These are phyloP conservation scores for Linanthus parryae DNA, from an alignment of 148 eudicot genomes.

Conservation along the genomic window DNA sequence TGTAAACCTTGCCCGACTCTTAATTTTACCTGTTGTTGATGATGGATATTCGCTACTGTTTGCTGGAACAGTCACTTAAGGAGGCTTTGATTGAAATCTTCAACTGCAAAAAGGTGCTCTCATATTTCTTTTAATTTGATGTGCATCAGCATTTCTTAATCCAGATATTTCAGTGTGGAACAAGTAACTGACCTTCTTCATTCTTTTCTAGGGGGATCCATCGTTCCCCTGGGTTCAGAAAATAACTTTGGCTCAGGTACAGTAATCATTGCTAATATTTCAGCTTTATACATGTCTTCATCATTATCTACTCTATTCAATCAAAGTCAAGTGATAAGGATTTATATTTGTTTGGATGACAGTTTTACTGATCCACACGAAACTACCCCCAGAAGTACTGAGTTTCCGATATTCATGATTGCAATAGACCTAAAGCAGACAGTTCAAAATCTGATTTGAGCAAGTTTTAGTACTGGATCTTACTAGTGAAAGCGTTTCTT, in stretches of 20 bases:
- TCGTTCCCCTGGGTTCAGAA: slow-evolving; percentile 23
- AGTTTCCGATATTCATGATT: too few species aligned
- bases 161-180: too few species aligned
- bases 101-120: slow-evolving; percentile 31
- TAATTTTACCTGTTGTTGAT: slow-evolving; percentile 1
- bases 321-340: too few species aligned
- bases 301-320: background rate
- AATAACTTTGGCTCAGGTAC: slow-evolving; percentile 32
- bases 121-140: background rate
- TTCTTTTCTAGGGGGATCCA: slow-evolving; percentile 16
- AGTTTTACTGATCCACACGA: too few species aligned
- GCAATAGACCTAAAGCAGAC: too few species aligned
- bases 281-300: background rate
- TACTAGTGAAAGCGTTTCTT: too few species aligned
- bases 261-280: background rate
- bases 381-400: too few species aligned
- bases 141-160: background rate
- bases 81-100: slow-evolving; percentile 41
- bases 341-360: too few species aligned
- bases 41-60: slow-evolving; percentile 2
- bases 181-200: slow-evolving; percentile 2
- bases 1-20: background rate
- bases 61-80: slow-evolving; percentile 27
- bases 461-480: too few species aligned
- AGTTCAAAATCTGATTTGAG: too few species aligned